phyloP scores from a whole-genome alignment of 441 rosid genomes.

The Flueggea neowawraea region DNA sequence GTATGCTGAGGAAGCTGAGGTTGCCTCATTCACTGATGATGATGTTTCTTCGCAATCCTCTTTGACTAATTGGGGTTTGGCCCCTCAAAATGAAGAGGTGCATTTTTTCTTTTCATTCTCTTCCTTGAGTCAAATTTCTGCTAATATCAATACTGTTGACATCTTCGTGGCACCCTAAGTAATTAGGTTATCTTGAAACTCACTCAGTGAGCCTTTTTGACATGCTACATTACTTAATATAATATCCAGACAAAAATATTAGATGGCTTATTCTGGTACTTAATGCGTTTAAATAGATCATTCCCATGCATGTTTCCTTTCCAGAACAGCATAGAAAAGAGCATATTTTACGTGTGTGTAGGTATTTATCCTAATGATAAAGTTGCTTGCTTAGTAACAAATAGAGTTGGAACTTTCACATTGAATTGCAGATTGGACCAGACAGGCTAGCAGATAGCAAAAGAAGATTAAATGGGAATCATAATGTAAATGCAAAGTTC shows the following conservation, averaged over 20 bases:
- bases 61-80: slow-evolving; percentile 41
- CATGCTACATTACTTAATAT: no score
- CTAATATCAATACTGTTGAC: background rate
- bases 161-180: slow-evolving; percentile 2
- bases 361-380: no score
- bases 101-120: slow-evolving; percentile 1
- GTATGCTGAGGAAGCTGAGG: slow-evolving; percentile 51
- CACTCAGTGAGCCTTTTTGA: no score
- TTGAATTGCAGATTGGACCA: slow-evolving; percentile 34
- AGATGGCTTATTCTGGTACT: no score
- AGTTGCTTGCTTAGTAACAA: no score
- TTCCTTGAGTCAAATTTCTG: background rate
- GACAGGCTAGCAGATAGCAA: slow-evolving; percentile 18
- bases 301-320: no score
- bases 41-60: slow-evolving; percentile 63
- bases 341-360: no score
- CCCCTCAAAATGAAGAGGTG: slow-evolving; percentile 48
- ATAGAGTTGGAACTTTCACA: no score
- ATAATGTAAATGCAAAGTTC: slow-evolving; percentile 13
- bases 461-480: slow-evolving; percentile 21
- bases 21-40: slow-evolving; percentile 74
- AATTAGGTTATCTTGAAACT: background rate
- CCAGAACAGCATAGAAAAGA: no score
- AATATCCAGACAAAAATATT: no score
- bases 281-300: no score